These are phyloP conservation scores for Wickerhamiella infanticola DNA, from an alignment of 1,139 yeast species.

Conservation along the genomic window DNA sequence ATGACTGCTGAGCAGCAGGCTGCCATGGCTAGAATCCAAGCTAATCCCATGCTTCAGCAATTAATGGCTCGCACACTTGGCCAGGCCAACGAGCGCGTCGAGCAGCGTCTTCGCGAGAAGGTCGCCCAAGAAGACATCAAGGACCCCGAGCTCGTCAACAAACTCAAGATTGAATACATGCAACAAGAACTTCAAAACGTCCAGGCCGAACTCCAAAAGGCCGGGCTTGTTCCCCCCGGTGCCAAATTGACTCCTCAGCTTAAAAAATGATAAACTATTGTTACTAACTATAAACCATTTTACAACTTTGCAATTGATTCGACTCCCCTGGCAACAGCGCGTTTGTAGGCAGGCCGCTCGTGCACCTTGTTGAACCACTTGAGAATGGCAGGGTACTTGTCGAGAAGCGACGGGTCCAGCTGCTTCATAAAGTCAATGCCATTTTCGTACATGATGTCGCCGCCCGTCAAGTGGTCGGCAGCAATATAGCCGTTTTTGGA, in stretches of 20 bases:
- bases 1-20: not conserved
- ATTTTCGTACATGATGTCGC: constrained; percentile 34
- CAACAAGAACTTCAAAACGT: constrained; percentile 6
- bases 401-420: constrained; percentile 8
- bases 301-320: not conserved
- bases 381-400: constrained; percentile 15
- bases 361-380: constrained; percentile 13
- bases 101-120: constrained; percentile 3
- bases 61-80: constrained; percentile 6
- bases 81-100: constrained; percentile 3
- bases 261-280: not conserved
- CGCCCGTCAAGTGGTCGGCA: constrained; percentile 40
- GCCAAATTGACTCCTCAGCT: not conserved
- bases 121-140: constrained; percentile 4
- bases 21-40: not conserved
- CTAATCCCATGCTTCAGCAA: constrained; percentile 3
- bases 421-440: constrained; percentile 11
- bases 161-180: constrained; percentile 1
- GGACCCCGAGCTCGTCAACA: constrained; percentile 1
- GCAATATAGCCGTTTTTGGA: constrained; percentile 36
- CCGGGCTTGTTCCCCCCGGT: constrained; percentile 1
- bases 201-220: constrained; percentile 6
- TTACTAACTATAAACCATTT: not conserved
- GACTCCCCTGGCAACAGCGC: not conserved
- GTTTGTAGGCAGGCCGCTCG: constrained; percentile 12